Base-by-base conservation (phyloP, 257 asterid genomes). In the Jacaranda mimosifolia region DNA sequence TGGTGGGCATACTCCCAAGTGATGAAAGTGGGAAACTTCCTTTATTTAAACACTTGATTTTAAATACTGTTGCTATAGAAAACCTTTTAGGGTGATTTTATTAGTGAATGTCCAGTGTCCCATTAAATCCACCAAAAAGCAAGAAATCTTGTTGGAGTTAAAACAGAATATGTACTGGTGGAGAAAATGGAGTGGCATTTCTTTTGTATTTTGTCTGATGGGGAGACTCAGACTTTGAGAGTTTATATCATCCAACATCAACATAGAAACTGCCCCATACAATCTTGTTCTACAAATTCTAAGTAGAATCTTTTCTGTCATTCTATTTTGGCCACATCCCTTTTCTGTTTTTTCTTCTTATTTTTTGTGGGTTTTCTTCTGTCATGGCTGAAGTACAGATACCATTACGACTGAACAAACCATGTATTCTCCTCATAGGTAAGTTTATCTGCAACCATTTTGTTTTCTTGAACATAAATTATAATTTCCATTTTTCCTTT, bases 351-450 rank as follows among this genome's bases (percentile, higher is more conserved):
- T 32, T 39, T 19, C 26, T 52, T 49, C 4, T 51, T 15, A 12
- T 38, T 43, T 70, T 4, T 40, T 40, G 7, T 52, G 62, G 46
- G 11, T 4, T 13, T 68, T 17, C 43, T 48, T 64, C 68, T 57
- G 67, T 63, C 83, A 86, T 86, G 91, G 85, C 86, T 26, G 83
- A 72, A 40, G 60, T 48, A 39, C 80, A 85, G 46, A 62, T 77
- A 71, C 14, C 84, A 36, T 74, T 52, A 88, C 82, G 80, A 7
- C 89, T 92, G 83, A 91, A 89, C 88, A 88, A 81, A 66, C 84
- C 97, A 69, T 91, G 97, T 82, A 13, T 92, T 77, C 97, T 94
- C 72, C 97, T 92, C 48, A 89, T 89, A 52, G 93, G 98, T 92
- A 91, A 77, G 75, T 6, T 0, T 9, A 3, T 58, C n/a, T 38